Base-by-base conservation (phyloP, 768 basidiomycete genomes). In the Pleurotus tuoliensis region DNA sequence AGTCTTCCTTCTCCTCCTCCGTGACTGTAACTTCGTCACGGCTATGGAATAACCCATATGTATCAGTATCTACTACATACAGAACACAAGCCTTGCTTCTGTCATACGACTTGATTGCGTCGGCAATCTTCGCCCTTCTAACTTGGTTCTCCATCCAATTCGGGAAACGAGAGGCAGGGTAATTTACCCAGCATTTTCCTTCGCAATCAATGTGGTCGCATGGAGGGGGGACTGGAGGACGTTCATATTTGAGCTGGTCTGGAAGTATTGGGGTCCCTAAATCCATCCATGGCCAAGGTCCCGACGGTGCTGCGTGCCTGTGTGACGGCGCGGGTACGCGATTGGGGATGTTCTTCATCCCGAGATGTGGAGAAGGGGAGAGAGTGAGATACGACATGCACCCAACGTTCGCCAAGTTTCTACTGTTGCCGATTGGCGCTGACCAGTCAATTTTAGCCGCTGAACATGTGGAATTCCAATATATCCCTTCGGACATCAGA, bases 111-210 rank as follows among this genome's bases (percentile, higher is more conserved):
- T 50, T 30, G 40, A 62, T 47, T 1, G 61, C 59, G 8, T 57
- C 57, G 20, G 58, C 63, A n/a, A 78, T 75, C 52, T 64, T 60
- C 44, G 73, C 73, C 47, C 68, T 63, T 0, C 39, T 0, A 16
- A 76, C 71, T 50, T 76, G 76, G 37, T 58, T 64, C 7, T 58
- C 58, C 1, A 68, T 76, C 77, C 76, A 76, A 49, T 76, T 78
- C 44, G 70, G 69, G 47, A 78, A 78, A 38, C 68, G 64, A 3
- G 69, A 71, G 50, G 73, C 67, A 1, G 77, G 77, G 58, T 78
- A 78, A 20, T 53, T 47, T 5, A 9, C 37, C 76, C 76, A 78
- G 3, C 55, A 40, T 15, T 30, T 13, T 13, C 53, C 44, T 16
- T 55, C 20, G 47, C 60, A 58, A 15, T 55, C 20, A 15, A 15